Conservation (phyloP, 495 filamentous ascomycete genomes). For the Podospora conica region DNA sequence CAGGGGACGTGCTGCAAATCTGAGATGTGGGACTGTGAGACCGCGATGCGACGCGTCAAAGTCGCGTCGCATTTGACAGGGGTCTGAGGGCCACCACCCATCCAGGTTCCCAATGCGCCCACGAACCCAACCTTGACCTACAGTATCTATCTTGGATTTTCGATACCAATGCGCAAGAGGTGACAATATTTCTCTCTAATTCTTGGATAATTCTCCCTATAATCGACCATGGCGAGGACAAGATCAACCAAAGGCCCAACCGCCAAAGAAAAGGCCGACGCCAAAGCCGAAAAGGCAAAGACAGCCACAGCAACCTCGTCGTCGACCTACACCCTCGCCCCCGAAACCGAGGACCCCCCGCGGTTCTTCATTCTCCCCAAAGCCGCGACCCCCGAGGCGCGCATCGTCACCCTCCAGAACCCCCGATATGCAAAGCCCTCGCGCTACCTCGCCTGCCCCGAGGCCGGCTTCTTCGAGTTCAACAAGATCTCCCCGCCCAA, state of each 20-base stretch:
- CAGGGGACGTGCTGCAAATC: constrained; percentile 7
- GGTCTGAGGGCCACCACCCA: constrained; percentile 27
- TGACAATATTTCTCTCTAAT: background rate
- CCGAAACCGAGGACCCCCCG: constrained; percentile 41
- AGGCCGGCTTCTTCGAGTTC: constrained; percentile 80
- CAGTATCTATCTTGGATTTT: background rate
- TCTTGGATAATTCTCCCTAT: background rate
- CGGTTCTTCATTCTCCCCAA: constrained; percentile 79
- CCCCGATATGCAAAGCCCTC: constrained; percentile 59
- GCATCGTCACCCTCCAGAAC: constrained; percentile 72
- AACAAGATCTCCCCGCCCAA: constrained; percentile 64
- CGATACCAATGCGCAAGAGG: background rate
- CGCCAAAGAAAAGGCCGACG: constrained; percentile 20
- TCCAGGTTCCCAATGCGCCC: background rate
- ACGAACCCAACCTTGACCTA: background rate
- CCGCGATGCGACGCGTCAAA: constrained; percentile 17
- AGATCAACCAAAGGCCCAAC: constrained; percentile 18
- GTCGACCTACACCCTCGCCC: constrained; percentile 29
- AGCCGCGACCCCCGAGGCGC: constrained; percentile 52
- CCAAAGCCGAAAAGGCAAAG: constrained; percentile 24
- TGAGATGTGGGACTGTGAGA: background rate
- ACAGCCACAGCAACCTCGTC: constrained; percentile 18
- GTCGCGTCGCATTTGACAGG: constrained; percentile 23
- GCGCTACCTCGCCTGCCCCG: constrained; percentile 76
- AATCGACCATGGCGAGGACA: constrained; percentile 28